A percentile compares a stretch with the other conserved stretches of the same genome.
phyloP scores from a whole-genome alignment of 2,329 filamentous ascomycete species.

The Ploettnerulaceae sp. region DNA sequence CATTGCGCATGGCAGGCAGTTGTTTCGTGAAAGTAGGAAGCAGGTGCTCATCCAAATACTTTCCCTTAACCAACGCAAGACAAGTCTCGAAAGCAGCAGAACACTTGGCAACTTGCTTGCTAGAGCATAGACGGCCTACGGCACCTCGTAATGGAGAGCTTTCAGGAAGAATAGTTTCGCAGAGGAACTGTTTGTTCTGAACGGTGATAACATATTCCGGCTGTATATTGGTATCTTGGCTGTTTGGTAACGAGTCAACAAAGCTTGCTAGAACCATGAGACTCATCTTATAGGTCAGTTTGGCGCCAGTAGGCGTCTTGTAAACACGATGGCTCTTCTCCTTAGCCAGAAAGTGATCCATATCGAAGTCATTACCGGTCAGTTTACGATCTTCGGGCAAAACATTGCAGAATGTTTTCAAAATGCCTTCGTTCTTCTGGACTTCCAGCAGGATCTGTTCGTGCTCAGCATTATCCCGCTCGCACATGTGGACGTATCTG shows the following conservation, averaged over 20 bases:
- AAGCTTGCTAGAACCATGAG: slow-evolving; percentile 69
- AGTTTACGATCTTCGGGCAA: slow-evolving; percentile 72
- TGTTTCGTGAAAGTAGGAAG: slow-evolving; percentile 67
- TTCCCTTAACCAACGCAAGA: slow-evolving; percentile 58
- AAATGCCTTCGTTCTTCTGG: slow-evolving; percentile 52
- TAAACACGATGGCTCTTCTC: slow-evolving; percentile 41
- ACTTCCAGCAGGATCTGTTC: slow-evolving; percentile 52
- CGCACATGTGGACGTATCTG: slow-evolving; percentile 79
- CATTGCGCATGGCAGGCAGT: slow-evolving; percentile 81
- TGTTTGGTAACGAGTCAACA: slow-evolving; percentile 59
- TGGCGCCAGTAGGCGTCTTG: slow-evolving; percentile 67
- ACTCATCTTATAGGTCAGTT: slow-evolving; percentile 71
- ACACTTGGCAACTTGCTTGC: slow-evolving; percentile 76
- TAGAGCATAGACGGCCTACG: slow-evolving; percentile 57
- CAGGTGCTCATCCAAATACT: slow-evolving; percentile 68
- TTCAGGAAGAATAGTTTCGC: slow-evolving; percentile 74
- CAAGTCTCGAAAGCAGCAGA: slow-evolving; percentile 86
- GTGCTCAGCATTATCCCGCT: slow-evolving; percentile 62
- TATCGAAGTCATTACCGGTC: slow-evolving; percentile 51
- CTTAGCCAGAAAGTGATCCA: slow-evolving; percentile 51
- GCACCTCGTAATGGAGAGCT: slow-evolving; percentile 65
- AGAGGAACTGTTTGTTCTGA: slow-evolving; percentile 57
- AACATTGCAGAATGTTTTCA: slow-evolving; percentile 71
- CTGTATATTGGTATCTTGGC: slow-evolving; percentile 34
- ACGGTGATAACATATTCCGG: slow-evolving; percentile 59